phyloP scores from a whole-genome alignment of 441 rosid species.

The Mallotus repandus region DNA sequence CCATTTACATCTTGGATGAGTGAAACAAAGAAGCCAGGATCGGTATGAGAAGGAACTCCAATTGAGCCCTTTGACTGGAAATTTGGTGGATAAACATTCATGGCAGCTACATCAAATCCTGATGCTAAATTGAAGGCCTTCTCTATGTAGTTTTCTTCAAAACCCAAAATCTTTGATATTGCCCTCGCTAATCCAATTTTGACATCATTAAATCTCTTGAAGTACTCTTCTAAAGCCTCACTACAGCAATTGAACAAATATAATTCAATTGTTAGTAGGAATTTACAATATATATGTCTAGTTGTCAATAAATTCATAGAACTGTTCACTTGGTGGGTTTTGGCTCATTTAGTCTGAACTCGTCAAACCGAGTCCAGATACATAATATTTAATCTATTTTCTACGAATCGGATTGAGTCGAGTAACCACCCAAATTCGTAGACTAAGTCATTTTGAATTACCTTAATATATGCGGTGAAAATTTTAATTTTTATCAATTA shows the following conservation, averaged over 20 bases:
- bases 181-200: constrained; percentile 29
- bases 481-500: too few species aligned
- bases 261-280: too few species aligned
- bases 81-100: constrained; percentile 35
- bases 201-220: constrained; percentile 22
- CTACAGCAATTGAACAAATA: constrained; percentile 2
- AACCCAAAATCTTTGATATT: constrained; percentile 32
- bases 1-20: constrained; percentile 35
- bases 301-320: too few species aligned
- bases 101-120: constrained; percentile 33
- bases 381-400: too few species aligned
- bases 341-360: too few species aligned
- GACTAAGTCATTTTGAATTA: too few species aligned
- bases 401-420: too few species aligned
- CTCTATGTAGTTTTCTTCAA: constrained; percentile 33
- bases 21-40: constrained; percentile 36
- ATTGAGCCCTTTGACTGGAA: constrained; percentile 25
- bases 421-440: too few species aligned
- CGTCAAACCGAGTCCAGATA: too few species aligned
- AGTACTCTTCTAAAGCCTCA: constrained; percentile 25
- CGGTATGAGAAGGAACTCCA: constrained; percentile 32
- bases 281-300: too few species aligned
- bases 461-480: too few species aligned
- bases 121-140: constrained; percentile 19
- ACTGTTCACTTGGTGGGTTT: too few species aligned